phyloP scores from a whole-genome alignment of 176 grass and related monocot species.

The Hyparrhenia diplandra region DNA sequence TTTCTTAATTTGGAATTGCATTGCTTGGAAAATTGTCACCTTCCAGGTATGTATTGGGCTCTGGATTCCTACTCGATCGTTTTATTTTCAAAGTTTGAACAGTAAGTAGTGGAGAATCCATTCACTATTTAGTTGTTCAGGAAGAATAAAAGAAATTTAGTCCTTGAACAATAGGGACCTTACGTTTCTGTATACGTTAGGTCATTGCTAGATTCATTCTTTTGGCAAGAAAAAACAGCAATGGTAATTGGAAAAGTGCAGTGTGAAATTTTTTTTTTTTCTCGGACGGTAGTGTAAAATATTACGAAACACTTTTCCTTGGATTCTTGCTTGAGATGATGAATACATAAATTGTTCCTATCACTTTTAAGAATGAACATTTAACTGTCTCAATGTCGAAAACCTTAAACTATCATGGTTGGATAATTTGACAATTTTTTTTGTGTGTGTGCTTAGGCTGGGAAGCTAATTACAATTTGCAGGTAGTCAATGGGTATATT shows the following conservation, averaged over 20 bases:
- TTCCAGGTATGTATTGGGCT: constrained; percentile 31
- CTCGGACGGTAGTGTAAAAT: not conserved
- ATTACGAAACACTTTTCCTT: not conserved
- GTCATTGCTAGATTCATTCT: not conserved
- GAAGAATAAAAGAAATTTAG: not conserved
- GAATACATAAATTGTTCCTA: not conserved
- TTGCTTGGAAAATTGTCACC: not conserved
- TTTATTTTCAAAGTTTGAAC: not conserved
- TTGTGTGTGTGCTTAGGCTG: no score
- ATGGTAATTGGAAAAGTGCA: not conserved
- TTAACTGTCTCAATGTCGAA: no score
- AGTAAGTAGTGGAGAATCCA: not conserved
- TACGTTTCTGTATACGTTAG: not conserved
- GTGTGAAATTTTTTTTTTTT: not conserved
- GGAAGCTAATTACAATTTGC: no score
- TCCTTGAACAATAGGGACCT: not conserved
- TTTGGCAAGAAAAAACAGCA: not conserved
- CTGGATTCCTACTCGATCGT: not conserved
- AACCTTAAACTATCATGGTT: no score
- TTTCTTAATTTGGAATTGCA: not conserved
- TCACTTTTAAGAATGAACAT: not conserved
- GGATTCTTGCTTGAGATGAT: not conserved
- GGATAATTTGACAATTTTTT: no score
- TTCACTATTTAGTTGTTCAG: not conserved
- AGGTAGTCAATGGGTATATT: no score